phyloP scores from a whole-genome alignment of 352 stramenopile genomes.

The Globisporangium viniferum region DNA sequence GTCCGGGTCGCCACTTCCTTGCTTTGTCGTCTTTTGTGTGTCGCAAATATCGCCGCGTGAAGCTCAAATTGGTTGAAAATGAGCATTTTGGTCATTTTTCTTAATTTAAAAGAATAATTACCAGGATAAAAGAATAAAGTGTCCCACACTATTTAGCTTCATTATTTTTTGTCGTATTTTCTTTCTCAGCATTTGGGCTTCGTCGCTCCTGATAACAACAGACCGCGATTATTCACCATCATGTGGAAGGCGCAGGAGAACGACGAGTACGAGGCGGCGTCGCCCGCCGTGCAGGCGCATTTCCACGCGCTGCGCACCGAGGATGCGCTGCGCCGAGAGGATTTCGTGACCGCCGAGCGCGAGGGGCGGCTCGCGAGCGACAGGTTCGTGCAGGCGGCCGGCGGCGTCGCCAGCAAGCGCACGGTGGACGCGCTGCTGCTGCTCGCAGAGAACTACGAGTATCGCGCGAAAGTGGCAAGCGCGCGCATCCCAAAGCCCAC shows the following conservation, averaged over 20 bases:
- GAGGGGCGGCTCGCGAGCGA: slow-evolving; percentile 67
- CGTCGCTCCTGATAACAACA: slow-evolving; percentile 10
- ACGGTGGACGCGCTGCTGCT: slow-evolving; percentile 70
- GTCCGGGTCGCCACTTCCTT: too few species aligned
- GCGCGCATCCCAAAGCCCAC: slow-evolving; percentile 30
- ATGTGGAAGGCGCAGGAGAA: slow-evolving; percentile 61
- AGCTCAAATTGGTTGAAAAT: too few species aligned
- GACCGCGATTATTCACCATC: neutral
- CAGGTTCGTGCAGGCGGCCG: slow-evolving; percentile 62
- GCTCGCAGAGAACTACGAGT: slow-evolving; percentile 79
- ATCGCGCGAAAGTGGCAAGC: slow-evolving; percentile 58
- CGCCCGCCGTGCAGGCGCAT: slow-evolving; percentile 77
- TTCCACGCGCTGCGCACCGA: slow-evolving; percentile 73
- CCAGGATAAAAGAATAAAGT: neutral
- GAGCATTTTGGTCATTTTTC: too few species aligned
- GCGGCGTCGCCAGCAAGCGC: slow-evolving; percentile 51
- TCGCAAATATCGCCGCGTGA: too few species aligned
- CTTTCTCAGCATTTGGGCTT: too few species aligned
- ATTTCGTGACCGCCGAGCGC: slow-evolving; percentile 56
- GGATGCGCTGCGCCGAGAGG: slow-evolving; percentile 50
- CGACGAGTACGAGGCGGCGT: slow-evolving; percentile 70
- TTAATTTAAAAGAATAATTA: too few species aligned
- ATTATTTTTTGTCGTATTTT: neutral
- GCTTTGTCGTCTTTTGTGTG: too few species aligned
- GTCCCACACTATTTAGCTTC: neutral